These are phyloP conservation scores for Fusarium austroafricanum DNA, from an alignment of 2,329 filamentous ascomycete genomes.

Conservation along the genomic window DNA sequence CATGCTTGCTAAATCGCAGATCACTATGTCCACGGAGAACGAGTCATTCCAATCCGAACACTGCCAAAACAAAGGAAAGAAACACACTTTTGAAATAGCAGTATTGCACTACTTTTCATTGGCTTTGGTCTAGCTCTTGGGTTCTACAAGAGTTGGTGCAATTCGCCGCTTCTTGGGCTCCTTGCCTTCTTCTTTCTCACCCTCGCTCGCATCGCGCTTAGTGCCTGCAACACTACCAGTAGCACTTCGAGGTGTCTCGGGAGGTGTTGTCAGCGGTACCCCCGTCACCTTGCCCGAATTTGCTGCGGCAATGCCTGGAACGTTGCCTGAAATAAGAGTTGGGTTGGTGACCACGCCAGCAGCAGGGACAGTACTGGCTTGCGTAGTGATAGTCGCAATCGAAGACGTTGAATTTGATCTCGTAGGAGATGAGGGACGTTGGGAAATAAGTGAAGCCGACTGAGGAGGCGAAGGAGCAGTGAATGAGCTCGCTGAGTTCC, in stretches of 20 bases:
- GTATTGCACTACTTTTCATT: not conserved
- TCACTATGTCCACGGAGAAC: slow-evolving; percentile 24
- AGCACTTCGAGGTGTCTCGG: slow-evolving; percentile 77
- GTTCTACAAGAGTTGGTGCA: slow-evolving; percentile 71
- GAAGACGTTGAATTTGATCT: slow-evolving; percentile 89
- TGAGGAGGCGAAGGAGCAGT: slow-evolving; percentile 67
- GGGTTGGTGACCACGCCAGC: slow-evolving; percentile 78
- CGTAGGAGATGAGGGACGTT: slow-evolving; percentile 80
- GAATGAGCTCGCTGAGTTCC: slow-evolving; percentile 68
- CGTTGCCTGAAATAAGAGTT: slow-evolving; percentile 78
- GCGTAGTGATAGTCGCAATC: slow-evolving; percentile 79
- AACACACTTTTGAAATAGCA: slow-evolving; percentile 30
- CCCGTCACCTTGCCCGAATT: slow-evolving; percentile 72
- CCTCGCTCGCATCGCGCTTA: slow-evolving; percentile 69
- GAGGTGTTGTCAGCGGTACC: slow-evolving; percentile 87
- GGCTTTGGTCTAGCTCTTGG: slow-evolving; percentile 33
- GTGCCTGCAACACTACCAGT: slow-evolving; percentile 53
- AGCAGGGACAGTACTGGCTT: slow-evolving; percentile 60
- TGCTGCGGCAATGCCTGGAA: slow-evolving; percentile 80
- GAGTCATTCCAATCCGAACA: slow-evolving; percentile 11
- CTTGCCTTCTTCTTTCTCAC: slow-evolving; percentile 63
- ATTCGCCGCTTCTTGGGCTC: slow-evolving; percentile 77
- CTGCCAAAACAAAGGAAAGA: slow-evolving; percentile 22
- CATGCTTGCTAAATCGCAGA: slow-evolving; percentile 45
- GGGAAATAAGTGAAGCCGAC: slow-evolving; percentile 68